Evolutionary conservation across 169 alveolate species (phyloP).

Genomic region (Eimeria necatrix): DNA sequence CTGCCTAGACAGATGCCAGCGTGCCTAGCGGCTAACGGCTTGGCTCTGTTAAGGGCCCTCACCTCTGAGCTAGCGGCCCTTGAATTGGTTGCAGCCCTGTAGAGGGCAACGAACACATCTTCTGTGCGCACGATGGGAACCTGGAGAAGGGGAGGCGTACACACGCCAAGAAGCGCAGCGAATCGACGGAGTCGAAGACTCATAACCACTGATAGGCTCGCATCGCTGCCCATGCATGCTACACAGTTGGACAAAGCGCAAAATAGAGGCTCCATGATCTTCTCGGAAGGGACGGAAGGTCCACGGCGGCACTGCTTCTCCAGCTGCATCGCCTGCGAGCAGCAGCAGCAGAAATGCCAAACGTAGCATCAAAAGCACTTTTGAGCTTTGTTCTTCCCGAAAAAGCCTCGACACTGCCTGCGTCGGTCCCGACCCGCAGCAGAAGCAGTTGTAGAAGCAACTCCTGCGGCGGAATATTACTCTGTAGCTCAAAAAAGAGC

Average conservation of each 20-base stretch:
- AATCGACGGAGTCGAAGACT: conserved; percentile 53
- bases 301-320: conserved; percentile 70
- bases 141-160: conserved; percentile 49
- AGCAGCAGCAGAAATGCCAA: conserved; percentile 2
- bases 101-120: conserved; percentile 42
- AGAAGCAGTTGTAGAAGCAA: no score
- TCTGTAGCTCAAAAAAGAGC: neutral
- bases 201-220: conserved; percentile 22
- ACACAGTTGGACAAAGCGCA: conserved; percentile 66
- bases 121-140: conserved; percentile 36
- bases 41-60: neutral
- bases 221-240: conserved; percentile 55
- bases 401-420: no score
- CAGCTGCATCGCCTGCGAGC: conserved; percentile 55
- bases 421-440: neutral
- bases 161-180: conserved; percentile 49
- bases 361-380: neutral
- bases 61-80: conserved; percentile 37
- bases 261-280: conserved; percentile 23
- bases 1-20: no score
- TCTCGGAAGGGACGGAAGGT: conserved; percentile 46
- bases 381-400: neutral
- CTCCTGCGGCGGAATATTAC: no score
- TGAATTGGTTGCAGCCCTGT: conserved; percentile 48
- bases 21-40: no score